Conservation (phyloP, 495 filamentous ascomycete genomes). For the Xylaria scruposa region DNA sequence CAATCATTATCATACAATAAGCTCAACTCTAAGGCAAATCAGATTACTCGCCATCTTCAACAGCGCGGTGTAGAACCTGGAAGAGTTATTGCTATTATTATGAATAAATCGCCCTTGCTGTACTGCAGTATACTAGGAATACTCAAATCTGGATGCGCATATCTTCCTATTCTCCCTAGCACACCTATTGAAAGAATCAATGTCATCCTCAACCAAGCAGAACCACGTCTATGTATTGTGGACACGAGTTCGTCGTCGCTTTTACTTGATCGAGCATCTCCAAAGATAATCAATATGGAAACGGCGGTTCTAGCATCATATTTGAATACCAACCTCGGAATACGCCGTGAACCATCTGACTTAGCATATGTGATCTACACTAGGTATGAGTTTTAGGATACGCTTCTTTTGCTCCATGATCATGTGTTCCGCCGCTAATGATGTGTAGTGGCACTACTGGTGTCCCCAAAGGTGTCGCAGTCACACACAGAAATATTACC, state of each 20-base stretch:
- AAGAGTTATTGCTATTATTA: slow-evolving; percentile 68
- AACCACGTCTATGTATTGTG: slow-evolving; percentile 55
- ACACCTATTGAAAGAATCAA: slow-evolving; percentile 62
- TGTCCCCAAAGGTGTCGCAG: slow-evolving; percentile 70
- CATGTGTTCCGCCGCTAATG: background rate
- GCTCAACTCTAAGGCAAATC: slow-evolving; percentile 67
- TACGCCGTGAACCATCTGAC: slow-evolving; percentile 44
- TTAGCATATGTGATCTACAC: slow-evolving; percentile 70
- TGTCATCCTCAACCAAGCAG: slow-evolving; percentile 61
- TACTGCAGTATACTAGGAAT: slow-evolving; percentile 76
- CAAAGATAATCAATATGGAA: slow-evolving; percentile 48
- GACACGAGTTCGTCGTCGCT: slow-evolving; percentile 33
- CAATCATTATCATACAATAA: slow-evolving; percentile 64
- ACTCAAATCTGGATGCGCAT: slow-evolving; percentile 74
- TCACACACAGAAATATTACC: slow-evolving; percentile 71
- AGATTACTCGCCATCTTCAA: slow-evolving; percentile 65
- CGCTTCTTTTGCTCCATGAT: background rate
- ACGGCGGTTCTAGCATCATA: slow-evolving; percentile 32
- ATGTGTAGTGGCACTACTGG: slow-evolving; percentile 63
- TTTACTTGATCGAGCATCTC: slow-evolving; percentile 33
- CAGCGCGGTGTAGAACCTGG: slow-evolving; percentile 52
- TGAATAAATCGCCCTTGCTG: slow-evolving; percentile 71
- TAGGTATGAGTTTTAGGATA: slow-evolving; percentile 29
- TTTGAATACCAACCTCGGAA: slow-evolving; percentile 40
- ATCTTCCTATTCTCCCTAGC: slow-evolving; percentile 72